Conservation (phyloP, 306 rosid genomes). For the Oxytropis ochrocephala region DNA sequence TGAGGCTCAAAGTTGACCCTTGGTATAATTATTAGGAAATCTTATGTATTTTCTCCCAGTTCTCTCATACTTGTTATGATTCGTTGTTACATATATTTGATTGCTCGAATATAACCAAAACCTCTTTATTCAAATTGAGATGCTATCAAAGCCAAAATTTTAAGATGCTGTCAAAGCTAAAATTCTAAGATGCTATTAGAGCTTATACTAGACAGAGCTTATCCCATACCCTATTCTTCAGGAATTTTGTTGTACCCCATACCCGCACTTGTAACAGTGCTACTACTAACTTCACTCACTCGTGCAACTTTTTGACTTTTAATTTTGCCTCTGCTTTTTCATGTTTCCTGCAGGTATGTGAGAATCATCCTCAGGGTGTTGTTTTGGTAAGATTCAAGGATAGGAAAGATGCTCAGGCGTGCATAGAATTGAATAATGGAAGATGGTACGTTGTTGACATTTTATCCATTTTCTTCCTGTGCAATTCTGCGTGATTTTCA, state of each 20-base stretch:
- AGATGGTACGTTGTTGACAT: conserved; percentile 58
- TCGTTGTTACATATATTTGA: too few species aligned
- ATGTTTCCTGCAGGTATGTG: conserved; percentile 64
- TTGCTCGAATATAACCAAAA: too few species aligned
- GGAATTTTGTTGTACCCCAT: conserved; percentile 1
- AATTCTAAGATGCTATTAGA: too few species aligned
- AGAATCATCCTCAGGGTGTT: conserved; percentile 97
- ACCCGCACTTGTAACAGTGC: neutral
- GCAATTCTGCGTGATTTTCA: neutral
- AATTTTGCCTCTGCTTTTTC: conserved; percentile 5
- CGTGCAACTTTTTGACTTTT: neutral
- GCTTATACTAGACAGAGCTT: too few species aligned
- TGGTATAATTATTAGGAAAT: too few species aligned
- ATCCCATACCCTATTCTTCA: neutral
- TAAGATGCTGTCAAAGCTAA: too few species aligned
- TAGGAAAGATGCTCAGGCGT: conserved; percentile 82
- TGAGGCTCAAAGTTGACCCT: too few species aligned
- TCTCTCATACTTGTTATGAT: too few species aligned
- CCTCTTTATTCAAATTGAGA: too few species aligned
- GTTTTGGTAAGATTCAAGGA: conserved; percentile 88
- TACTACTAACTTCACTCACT: neutral
- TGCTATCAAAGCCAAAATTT: too few species aligned
- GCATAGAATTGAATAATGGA: conserved; percentile 91
- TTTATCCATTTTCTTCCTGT: neutral
- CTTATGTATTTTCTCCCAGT: too few species aligned